phyloP scores from a whole-genome alignment of 192 early-diverging fungal species.

The Backusella morwellensis region DNA sequence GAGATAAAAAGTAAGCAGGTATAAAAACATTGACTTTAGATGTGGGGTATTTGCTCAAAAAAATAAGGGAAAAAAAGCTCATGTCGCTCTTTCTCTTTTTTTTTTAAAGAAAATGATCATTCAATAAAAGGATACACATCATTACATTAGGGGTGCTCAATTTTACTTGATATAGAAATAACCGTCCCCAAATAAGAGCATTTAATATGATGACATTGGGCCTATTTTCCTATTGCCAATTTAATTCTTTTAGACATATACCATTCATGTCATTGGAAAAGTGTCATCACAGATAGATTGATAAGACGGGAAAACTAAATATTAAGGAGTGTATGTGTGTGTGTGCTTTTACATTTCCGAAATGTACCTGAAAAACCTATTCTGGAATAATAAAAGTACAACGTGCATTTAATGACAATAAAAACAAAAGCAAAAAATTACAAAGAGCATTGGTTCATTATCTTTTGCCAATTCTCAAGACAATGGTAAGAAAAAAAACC shows the following conservation, averaged over 20 bases:
- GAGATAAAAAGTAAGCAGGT: neutral
- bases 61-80: neutral
- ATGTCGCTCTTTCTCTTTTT: neutral
- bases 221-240: neutral
- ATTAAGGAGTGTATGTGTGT: neutral
- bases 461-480: neutral
- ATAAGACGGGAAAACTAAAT: neutral
- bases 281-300: neutral
- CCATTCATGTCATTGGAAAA: neutral
- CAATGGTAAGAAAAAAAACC: neutral
- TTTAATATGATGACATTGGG: too few species aligned
- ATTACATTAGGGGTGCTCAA: too few species aligned
- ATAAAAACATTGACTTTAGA: neutral
- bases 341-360: neutral
- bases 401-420: neutral
- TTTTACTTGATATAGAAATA: neutral
- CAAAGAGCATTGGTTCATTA: neutral
- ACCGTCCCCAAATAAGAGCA: neutral
- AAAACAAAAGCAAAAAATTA: neutral
- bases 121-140: too few species aligned
- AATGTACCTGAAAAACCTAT: neutral
- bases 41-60: too few species aligned
- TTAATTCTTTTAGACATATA: neutral
- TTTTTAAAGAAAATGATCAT: neutral
- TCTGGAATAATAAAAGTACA: neutral